Percentiles rank a stretch among this genome's conserved stretches.
phyloP scores from a whole-genome alignment of 2,329 filamentous ascomycete species.

The Beauveria rudraprayagi region DNA sequence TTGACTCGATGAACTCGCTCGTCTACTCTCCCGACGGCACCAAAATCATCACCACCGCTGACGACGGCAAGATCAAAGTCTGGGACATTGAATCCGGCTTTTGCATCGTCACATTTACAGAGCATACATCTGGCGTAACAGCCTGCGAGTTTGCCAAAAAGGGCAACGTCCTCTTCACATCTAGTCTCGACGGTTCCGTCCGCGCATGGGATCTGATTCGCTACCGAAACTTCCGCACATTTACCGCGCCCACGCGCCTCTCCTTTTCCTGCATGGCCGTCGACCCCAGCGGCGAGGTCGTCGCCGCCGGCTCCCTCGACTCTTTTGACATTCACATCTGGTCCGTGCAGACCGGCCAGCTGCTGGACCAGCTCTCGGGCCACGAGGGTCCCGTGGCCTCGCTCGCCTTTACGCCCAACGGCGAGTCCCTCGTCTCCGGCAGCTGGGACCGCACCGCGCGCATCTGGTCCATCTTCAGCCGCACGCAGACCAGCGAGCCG shows the following conservation, averaged over 20 bases:
- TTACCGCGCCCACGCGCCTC: constrained; percentile 83
- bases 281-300: constrained; percentile 93
- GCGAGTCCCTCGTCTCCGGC: constrained; percentile 74
- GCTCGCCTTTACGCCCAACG: constrained; percentile 81
- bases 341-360: constrained; percentile 95
- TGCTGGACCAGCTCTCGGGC: constrained; percentile 82
- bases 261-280: constrained; percentile 93
- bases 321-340: constrained; percentile 97
- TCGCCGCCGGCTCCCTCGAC: constrained; percentile 89
- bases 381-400: constrained; percentile 92
- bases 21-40: constrained; percentile 92
- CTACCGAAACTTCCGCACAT: constrained; percentile 95
- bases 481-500: constrained; percentile 91
- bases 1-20: constrained; percentile 89
- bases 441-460: constrained; percentile 96
- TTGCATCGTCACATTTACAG: constrained; percentile 95
- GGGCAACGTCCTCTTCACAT: constrained; percentile 91
- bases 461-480: constrained; percentile 90
- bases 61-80: constrained; percentile 97
- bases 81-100: constrained; percentile 97
- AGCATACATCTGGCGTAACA: constrained; percentile 90
- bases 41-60: constrained; percentile 83
- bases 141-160: constrained; percentile 92
- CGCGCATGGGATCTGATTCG: constrained; percentile 93
- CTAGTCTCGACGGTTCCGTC: constrained; percentile 88